Evolutionary conservation across 2,329 filamentous ascomycete species (phyloP), one percentile per base, ranked within the genome.

Genomic region (Colletotrichum godetiae): DNA sequence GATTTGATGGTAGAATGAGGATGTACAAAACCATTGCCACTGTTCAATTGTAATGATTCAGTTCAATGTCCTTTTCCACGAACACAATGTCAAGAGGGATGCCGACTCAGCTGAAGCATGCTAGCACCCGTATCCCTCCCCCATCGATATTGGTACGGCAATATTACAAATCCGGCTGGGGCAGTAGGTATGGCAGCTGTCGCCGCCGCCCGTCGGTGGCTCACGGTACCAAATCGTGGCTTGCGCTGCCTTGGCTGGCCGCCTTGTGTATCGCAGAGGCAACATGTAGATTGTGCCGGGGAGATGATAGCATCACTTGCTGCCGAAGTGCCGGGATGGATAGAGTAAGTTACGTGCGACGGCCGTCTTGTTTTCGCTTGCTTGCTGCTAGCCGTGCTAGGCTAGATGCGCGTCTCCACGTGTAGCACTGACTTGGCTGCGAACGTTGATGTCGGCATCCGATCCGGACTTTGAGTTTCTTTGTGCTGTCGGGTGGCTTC

Each of bases 91-190:
- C 29, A 49, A 49, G 42, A 49, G 37, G 56, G 35, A 24, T 62
- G 35, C 62, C 62, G 46, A n/a, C 35, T 57, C 35, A 72, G 64
- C 57, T 68, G 58, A 46, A 49, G 46, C 24, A 66, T 68, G 68
- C 64, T 57, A 35, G 57, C 64, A 49, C 69, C 58, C 35, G 65
- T 49, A 49, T 49, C 35, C 55, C 61, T 49, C 42, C 7, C 42
- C 22, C 35, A 15, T 52, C 49, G 10, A 12, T 5, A 6, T 22
- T 31, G 31, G 19, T 24, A 33, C 8, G 49, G 59, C 49, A 37
- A 63, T n/a, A 31, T 42, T 11, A 13, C 53, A 31, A 46, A 46
- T 22, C 19, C 13, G 15, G 31, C n/a, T 7, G 29, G 11, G 29
- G 27, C 10, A 29, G 31, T 12, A n/a, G 15, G 37, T 12, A n/a